Conservation (phyloP, 2,329 filamentous ascomycete genomes). For the Colletotrichum plurivorum region DNA sequence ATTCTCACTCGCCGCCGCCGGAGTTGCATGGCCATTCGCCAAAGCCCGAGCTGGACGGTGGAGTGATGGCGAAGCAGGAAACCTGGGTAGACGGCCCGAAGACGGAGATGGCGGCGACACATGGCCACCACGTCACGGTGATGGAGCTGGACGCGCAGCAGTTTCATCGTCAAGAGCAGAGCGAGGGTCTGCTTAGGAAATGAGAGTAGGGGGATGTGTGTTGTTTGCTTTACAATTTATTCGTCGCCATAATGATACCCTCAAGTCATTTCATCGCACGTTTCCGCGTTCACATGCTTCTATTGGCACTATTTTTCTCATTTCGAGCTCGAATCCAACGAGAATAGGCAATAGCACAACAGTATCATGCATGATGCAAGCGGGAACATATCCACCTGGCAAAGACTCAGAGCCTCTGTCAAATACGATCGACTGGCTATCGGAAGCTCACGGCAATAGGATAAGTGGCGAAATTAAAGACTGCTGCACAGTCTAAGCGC, state of each 20-base stretch:
- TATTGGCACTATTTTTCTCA: no score
- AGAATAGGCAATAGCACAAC: no score
- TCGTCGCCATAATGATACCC: no score
- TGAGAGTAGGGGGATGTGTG: background rate
- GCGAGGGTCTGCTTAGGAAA: background rate
- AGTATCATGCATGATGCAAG: no score
- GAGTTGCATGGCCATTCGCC: background rate
- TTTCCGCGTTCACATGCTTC: no score
- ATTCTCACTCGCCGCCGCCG: background rate
- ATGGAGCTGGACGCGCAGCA: conserved; percentile 20
- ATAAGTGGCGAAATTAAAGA: background rate
- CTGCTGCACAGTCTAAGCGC: background rate
- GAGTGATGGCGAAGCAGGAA: background rate
- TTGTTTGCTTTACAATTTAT: no score
- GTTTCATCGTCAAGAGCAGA: background rate
- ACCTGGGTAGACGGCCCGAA: background rate
- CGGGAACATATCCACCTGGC: no score
- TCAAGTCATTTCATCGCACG: no score
- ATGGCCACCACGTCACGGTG: conserved; percentile 12
- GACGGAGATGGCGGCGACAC: background rate
- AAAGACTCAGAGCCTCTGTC: no score
- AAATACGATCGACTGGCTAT: no score
- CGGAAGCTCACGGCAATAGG: no score
- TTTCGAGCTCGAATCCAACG: no score
- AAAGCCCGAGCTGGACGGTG: background rate